Percentiles rank a stretch among this genome's conserved stretches.
These are phyloP conservation scores for Nakazawaea holstii DNA, from an alignment of 805 yeast species.

Conservation along the genomic window DNA sequence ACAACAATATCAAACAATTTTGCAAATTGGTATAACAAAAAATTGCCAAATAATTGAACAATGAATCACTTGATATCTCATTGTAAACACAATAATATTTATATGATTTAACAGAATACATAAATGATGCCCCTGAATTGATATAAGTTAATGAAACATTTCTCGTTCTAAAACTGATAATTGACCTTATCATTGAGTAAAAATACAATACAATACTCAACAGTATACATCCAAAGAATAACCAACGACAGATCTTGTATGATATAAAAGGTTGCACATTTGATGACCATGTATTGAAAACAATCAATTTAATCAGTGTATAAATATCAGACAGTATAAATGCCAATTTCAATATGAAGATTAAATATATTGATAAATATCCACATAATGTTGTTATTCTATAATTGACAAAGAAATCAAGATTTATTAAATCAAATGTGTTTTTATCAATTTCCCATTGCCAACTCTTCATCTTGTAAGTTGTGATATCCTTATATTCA, in stretches of 20 bases:
- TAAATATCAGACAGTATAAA: constrained; percentile 67
- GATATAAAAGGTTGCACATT: constrained; percentile 41
- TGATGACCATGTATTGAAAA: constrained; percentile 65
- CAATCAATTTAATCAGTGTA: constrained; percentile 70
- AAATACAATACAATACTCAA: constrained; percentile 55
- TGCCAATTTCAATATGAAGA: constrained; percentile 39
- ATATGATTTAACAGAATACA: constrained; percentile 54
- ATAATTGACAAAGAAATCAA: constrained; percentile 40
- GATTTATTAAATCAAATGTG: constrained; percentile 45
- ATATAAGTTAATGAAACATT: constrained; percentile 69
- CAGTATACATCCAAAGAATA: constrained; percentile 77
- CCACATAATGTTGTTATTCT: constrained; percentile 36
- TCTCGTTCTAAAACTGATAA: constrained; percentile 49
- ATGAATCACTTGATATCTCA: constrained; percentile 58
- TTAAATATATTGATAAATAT: constrained; percentile 33
- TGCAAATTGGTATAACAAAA: constrained; percentile 61
- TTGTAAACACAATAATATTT: constrained; percentile 69
- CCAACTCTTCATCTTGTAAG: constrained; percentile 20
- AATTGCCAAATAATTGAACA: constrained; percentile 64
- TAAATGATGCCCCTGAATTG: constrained; percentile 53
- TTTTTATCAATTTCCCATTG: constrained; percentile 26
- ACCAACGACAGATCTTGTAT: constrained; percentile 54
- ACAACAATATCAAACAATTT: constrained; percentile 49
- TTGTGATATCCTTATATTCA: background rate
- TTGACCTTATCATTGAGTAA: constrained; percentile 55